Conservation (phyloP, 257 asterid genomes). For the Solanum rostratum region DNA sequence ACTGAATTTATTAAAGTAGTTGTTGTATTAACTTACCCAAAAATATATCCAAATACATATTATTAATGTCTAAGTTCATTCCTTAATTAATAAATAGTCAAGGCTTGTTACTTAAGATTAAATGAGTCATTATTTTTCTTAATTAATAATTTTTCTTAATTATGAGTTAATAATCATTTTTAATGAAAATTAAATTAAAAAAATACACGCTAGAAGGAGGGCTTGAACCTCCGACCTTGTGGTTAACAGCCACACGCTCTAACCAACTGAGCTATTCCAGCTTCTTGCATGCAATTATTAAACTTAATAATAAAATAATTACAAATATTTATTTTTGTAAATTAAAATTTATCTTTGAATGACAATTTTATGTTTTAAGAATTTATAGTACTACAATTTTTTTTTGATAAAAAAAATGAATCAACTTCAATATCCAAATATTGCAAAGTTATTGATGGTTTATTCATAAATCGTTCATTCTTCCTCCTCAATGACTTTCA, state of each 20-base stretch:
- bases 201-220: constrained; percentile 37
- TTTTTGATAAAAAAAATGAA: not conserved
- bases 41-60: too few relatives aligned
- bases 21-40: too few relatives aligned
- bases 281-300: not conserved
- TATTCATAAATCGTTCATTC: not conserved
- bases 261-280: constrained; percentile 99
- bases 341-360: not conserved
- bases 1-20: too few relatives aligned
- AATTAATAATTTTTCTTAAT: too few relatives aligned
- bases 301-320: not conserved
- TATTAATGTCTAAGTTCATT: too few relatives aligned
- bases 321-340: not conserved
- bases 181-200: not conserved
- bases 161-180: too few relatives aligned
- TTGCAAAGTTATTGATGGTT: not conserved
- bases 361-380: not conserved
- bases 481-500: not conserved
- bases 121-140: too few relatives aligned
- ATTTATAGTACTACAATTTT: not conserved
- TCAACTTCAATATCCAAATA: not conserved
- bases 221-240: constrained; percentile 98
- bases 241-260: constrained; percentile 99
- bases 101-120: too few relatives aligned
- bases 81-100: too few relatives aligned